phyloP scores from a whole-genome alignment of 2,329 filamentous ascomycete species.

The Aspergillus quadrilineatus region DNA sequence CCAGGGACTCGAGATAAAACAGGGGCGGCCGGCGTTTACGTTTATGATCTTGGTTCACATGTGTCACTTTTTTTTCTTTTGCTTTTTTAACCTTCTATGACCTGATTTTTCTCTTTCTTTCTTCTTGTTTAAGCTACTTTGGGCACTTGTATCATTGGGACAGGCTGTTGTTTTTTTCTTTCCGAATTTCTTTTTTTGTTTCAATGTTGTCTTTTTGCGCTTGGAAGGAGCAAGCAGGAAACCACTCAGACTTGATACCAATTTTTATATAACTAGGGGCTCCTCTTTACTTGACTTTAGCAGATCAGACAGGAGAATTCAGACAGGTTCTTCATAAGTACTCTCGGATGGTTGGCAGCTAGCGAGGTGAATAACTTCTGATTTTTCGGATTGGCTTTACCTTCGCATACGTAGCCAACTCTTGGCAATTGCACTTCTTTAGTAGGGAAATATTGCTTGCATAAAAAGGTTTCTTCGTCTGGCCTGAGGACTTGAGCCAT shows the following conservation, averaged over 20 bases:
- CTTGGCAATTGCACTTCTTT: too few species aligned
- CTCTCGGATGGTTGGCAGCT: too few species aligned
- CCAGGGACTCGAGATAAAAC: slow-evolving; percentile 14
- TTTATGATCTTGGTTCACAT: slow-evolving; percentile 9
- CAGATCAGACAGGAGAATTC: neutral
- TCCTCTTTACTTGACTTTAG: slow-evolving; percentile 10
- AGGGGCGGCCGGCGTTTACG: slow-evolving; percentile 16
- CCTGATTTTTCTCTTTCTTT: slow-evolving; percentile 17
- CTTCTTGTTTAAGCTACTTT: slow-evolving; percentile 16
- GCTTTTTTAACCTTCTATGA: slow-evolving; percentile 12
- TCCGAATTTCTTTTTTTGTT: too few species aligned
- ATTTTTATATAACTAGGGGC: slow-evolving; percentile 36
- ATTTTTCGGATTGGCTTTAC: too few species aligned
- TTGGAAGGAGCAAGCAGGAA: slow-evolving; percentile 15
- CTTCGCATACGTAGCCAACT: too few species aligned
- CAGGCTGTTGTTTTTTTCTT: slow-evolving; percentile 21
- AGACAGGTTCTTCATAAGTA: neutral
- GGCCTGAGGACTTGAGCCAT: too few species aligned
- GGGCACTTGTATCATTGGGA: slow-evolving; percentile 29
- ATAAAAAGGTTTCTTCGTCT: too few species aligned
- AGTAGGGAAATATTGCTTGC: too few species aligned
- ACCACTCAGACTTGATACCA: slow-evolving; percentile 34
- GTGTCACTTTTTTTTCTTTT: neutral
- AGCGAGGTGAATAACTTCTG: too few species aligned
- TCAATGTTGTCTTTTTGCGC: neutral